These are phyloP conservation scores for Xylariomycetidae sp. DNA, from an alignment of 2,329 filamentous ascomycete species.

Conservation along the genomic window DNA sequence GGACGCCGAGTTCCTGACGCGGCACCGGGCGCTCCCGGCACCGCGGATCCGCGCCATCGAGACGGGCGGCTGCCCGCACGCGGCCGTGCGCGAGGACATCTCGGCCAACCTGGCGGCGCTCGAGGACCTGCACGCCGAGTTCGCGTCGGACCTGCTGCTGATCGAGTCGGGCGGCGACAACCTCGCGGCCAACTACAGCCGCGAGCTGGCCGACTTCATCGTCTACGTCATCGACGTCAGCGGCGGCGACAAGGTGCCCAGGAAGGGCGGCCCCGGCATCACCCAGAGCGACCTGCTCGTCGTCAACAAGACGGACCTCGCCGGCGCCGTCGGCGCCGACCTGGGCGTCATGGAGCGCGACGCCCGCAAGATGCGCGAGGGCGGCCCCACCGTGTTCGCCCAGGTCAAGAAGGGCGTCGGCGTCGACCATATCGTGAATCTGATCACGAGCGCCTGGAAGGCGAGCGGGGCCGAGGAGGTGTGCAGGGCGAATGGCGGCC, in stretches of 20 bases:
- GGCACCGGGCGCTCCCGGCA: slow-evolving; percentile 76
- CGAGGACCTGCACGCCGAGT: slow-evolving; percentile 78
- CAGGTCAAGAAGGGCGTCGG: slow-evolving; percentile 92
- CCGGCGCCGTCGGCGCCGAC: slow-evolving; percentile 85
- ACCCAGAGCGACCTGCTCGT: slow-evolving; percentile 92
- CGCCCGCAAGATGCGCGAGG: slow-evolving; percentile 89
- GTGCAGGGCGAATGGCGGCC: slow-evolving; percentile 50
- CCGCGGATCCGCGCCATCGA: slow-evolving; percentile 90
- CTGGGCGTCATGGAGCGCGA: slow-evolving; percentile 91
- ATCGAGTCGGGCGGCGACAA: slow-evolving; percentile 98
- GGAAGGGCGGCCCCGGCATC: slow-evolving; percentile 95
- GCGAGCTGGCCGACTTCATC: slow-evolving; percentile 95
- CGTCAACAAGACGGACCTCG: slow-evolving; percentile 96
- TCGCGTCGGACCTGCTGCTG: slow-evolving; percentile 76
- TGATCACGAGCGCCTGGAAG: slow-evolving; percentile 91
- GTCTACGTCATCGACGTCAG: slow-evolving; percentile 98
- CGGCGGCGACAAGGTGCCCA: slow-evolving; percentile 92
- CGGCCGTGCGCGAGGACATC: slow-evolving; percentile 96
- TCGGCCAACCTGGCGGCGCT: slow-evolving; percentile 88
- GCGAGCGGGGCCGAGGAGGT: slow-evolving; percentile 72
- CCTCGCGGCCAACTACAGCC: slow-evolving; percentile 90
- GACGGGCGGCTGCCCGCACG: slow-evolving; percentile 94
- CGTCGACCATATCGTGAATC: slow-evolving; percentile 78
- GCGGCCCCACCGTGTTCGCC: slow-evolving; percentile 90
- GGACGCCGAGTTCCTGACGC: slow-evolving; percentile 95